Evolutionary conservation across 495 filamentous ascomycete species (phyloP).

Genomic region (Penicillium tannophilum): DNA sequence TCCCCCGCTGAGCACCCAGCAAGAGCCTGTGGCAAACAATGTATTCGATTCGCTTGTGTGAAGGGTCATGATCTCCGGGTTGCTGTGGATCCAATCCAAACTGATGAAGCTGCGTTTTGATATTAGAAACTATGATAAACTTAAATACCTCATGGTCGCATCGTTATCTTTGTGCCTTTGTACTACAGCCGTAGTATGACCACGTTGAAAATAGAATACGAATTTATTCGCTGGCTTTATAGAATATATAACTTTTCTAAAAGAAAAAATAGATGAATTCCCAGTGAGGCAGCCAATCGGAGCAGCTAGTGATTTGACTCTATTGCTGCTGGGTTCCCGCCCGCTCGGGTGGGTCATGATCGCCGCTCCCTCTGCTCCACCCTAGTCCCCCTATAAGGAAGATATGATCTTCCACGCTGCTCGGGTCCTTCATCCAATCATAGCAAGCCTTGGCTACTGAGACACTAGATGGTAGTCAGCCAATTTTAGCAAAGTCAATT

Average conservation of each 20-base stretch:
- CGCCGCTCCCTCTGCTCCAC: neutral
- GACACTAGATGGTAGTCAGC: neutral
- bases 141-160: neutral
- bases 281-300: neutral
- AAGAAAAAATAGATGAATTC: neutral
- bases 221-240: neutral
- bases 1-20: slow-evolving; percentile 1
- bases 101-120: neutral
- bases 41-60: slow-evolving; percentile 1
- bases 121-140: neutral
- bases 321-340: neutral
- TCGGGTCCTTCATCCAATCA: neutral
- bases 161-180: neutral
- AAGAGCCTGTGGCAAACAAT: neutral
- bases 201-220: neutral
- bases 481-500: slow-evolving; percentile 4
- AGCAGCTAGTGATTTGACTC: neutral
- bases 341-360: slow-evolving; percentile 2
- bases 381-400: neutral
- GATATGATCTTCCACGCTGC: neutral
- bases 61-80: neutral
- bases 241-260: neutral
- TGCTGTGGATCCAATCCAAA: neutral
- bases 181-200: neutral
- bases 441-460: neutral